Conservation (phyloP, 352 stramenopile species). For the Phytopythium chamaehyphon region DNA sequence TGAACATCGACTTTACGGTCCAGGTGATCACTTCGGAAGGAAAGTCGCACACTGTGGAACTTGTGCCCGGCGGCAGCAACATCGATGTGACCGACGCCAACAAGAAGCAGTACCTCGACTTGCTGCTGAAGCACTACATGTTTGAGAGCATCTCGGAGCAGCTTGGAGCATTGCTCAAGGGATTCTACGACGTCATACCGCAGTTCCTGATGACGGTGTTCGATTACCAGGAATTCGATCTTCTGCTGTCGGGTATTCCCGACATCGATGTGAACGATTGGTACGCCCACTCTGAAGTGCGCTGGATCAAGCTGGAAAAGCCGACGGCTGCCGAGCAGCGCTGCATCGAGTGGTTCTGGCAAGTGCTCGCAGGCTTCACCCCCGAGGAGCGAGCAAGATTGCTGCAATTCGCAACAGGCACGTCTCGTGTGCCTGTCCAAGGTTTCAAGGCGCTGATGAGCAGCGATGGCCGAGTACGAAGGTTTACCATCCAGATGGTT, state of each 20-base stretch:
- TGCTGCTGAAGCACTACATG: constrained; percentile 95
- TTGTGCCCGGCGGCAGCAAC: constrained; percentile 80
- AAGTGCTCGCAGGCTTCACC: constrained; percentile 55
- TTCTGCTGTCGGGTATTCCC: constrained; percentile 75
- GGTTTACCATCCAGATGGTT: constrained; percentile 65
- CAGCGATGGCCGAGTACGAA: constrained; percentile 77
- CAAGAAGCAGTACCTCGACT: constrained; percentile 96
- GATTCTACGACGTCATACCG: constrained; percentile 98
- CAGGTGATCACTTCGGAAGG: constrained; percentile 74
- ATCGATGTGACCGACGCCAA: constrained; percentile 95
- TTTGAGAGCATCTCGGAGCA: constrained; percentile 93
- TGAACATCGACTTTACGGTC: constrained; percentile 80
- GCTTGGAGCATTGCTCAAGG: constrained; percentile 87
- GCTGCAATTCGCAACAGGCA: constrained; percentile 83
- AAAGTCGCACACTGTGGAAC: constrained; percentile 74
- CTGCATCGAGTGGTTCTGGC: constrained; percentile 91
- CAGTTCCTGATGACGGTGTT: constrained; percentile 83
- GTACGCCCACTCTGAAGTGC: constrained; percentile 87
- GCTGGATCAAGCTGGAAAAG: constrained; percentile 74
- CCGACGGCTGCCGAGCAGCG: constrained; percentile 56
- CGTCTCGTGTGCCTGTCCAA: constrained; percentile 80
- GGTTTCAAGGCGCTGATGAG: constrained; percentile 80
- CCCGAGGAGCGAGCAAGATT: constrained; percentile 78
- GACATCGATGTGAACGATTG: constrained; percentile 84
- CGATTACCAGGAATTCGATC: constrained; percentile 79